Evolutionary conservation across 495 filamentous ascomycete genomes (phyloP), one percentile per base, ranked within the genome.

Genomic region (Penicillium coffeae): DNA sequence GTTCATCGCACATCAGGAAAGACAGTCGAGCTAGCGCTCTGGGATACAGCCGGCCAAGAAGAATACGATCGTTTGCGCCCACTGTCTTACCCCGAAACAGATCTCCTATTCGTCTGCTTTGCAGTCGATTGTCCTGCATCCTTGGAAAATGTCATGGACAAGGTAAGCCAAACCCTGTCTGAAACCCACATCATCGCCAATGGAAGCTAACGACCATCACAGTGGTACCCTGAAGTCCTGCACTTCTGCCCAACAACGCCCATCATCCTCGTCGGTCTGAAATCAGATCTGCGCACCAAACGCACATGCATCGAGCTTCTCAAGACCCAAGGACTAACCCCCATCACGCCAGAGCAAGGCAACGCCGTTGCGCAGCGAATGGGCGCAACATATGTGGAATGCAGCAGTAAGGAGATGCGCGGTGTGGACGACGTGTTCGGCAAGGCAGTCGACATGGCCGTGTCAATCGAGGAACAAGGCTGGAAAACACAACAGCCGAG

Each of bases 191-290:
- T n/a, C n/a, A n/a, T n/a, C n/a, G n/a, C n/a, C n/a, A n/a, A n/a
- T n/a, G n/a, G n/a, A n/a, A n/a, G n/a, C 44, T 58, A 34, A 42
- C 37, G 32, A 48, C 52, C 9, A 37, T 43, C 20, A 40, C 35
- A 98, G 93, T 98, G 93, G 93, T 98, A 96, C 59, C 93, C 93
- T 50, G 93, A 98, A 78, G 93, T 98, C 54, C 81, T 97, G 42
- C 93, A 98, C 66, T 98, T 98, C 76, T 97, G 93, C 72, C 94
- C 93, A 8, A 93, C 90, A 54, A 97, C 93, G 2, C 93, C 93
- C 3, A 81, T 98, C 41, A 86, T 98, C 66, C 87, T 98, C 19
- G 86, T 96, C 49, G 93, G 94, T 40, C 80, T 98, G 45, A 98
- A 98, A 65, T 95, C 91, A 38, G 93, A 98, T 66, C 85, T 98